These are phyloP conservation scores for Yamadazyma nakazawae DNA, from an alignment of 805 yeast genomes.

Conservation along the genomic window DNA sequence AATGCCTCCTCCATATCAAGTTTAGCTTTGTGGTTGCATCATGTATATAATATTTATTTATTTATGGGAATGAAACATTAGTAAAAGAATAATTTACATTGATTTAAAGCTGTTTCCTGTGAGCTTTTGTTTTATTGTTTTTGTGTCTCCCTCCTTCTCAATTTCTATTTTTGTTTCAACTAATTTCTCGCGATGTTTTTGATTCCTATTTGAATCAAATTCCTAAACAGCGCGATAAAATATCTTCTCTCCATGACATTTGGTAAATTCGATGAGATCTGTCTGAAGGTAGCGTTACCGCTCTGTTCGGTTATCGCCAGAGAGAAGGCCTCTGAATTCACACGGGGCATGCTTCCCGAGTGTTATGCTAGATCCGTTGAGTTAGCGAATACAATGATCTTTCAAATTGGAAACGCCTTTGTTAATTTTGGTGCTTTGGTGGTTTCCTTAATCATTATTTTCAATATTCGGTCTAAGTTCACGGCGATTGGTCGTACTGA, in stretches of 20 bases:
- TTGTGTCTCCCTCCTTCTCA: neutral
- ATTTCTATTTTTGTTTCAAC: neutral
- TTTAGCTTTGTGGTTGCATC: constrained; percentile 4
- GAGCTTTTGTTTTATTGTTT: no score
- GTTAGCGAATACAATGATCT: constrained; percentile 86
- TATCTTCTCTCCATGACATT: constrained; percentile 48
- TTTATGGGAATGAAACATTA: neutral
- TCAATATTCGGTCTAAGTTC: constrained; percentile 76
- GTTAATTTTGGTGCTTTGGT: constrained; percentile 73
- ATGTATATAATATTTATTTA: constrained; percentile 1
- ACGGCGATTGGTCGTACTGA: constrained; percentile 94
- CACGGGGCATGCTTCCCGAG: constrained; percentile 63
- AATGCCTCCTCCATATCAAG: constrained; percentile 28
- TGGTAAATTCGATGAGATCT: constrained; percentile 62
- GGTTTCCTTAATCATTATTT: constrained; percentile 65
- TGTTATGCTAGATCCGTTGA: constrained; percentile 88
- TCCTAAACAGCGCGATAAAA: neutral
- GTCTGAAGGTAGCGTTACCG: constrained; percentile 70
- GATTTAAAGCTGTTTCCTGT: no score
- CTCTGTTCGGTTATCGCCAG: constrained; percentile 74
- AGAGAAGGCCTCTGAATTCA: constrained; percentile 30
- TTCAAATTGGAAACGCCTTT: constrained; percentile 84
- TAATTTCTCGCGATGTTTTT: neutral
- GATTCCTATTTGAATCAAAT: neutral
- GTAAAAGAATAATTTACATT: no score